These are phyloP conservation scores for Penicillium paradoxum DNA, from an alignment of 495 filamentous ascomycete genomes.

Conservation along the genomic window DNA sequence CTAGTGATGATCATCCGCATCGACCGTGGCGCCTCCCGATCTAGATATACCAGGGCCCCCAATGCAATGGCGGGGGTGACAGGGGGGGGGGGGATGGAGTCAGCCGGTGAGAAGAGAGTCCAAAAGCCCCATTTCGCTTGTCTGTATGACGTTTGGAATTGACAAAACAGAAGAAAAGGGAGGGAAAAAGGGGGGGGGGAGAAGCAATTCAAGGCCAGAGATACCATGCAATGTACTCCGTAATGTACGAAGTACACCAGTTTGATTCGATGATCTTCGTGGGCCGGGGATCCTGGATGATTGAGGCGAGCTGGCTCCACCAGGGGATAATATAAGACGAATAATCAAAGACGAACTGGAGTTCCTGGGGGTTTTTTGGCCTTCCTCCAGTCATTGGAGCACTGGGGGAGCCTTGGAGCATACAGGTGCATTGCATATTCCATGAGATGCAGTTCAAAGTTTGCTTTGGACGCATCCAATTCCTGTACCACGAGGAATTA, in stretches of 20 bases:
- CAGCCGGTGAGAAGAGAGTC: conserved; percentile 7
- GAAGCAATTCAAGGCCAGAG: conserved; percentile 18
- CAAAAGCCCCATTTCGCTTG: conserved; percentile 3
- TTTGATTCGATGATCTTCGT: conserved; percentile 16
- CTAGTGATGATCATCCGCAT: conserved; percentile 23
- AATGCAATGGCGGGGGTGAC: conserved; percentile 5
- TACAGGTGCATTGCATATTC: conserved; percentile 8
- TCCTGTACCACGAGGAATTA: conserved; percentile 12
- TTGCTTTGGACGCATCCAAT: conserved; percentile 20
- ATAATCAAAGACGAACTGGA: conserved; percentile 6
- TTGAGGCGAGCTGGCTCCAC: conserved; percentile 16
- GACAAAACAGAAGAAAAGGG: not conserved
- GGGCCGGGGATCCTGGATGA: conserved; percentile 13
- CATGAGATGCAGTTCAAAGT: not conserved
- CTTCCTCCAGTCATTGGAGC: too few relatives aligned
- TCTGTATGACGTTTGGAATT: conserved; percentile 19
- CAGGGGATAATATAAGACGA: not conserved
- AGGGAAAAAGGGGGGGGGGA: not conserved
- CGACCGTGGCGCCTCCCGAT: conserved; percentile 11
- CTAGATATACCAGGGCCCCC: conserved; percentile 11
- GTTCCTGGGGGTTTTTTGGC: not conserved
- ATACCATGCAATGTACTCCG: conserved; percentile 15
- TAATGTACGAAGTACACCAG: not conserved
- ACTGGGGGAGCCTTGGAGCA: not conserved
- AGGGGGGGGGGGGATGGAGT: conserved; percentile 1